Evolutionary conservation across 768 basidiomycete species (phyloP).

Genomic region (Leccinum broughii): DNA sequence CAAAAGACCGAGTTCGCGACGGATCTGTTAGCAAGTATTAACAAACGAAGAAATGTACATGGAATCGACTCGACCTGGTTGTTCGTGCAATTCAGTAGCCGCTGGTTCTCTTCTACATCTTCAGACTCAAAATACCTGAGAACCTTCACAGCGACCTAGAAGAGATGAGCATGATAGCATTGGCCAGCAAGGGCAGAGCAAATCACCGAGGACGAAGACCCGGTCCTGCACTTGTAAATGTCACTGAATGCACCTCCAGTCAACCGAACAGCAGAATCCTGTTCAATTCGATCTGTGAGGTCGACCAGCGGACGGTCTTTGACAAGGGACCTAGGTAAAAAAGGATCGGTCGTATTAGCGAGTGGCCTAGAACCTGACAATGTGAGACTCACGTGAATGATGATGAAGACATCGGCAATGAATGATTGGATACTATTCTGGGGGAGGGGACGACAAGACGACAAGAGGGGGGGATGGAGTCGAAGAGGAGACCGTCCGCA

Average conservation of each 20-base stretch:
- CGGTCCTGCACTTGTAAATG: conserved; percentile 7
- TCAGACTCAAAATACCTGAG: background rate
- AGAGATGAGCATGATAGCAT: background rate
- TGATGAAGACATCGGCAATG: too few species aligned
- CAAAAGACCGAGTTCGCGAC: conserved; percentile 1
- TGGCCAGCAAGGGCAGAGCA: background rate
- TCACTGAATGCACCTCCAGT: conserved; percentile 3
- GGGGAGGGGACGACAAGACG: too few species aligned
- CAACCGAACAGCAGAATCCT: background rate
- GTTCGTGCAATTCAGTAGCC: background rate
- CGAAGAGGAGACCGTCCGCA: too few species aligned
- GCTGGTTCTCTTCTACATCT: background rate
- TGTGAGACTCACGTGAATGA: too few species aligned
- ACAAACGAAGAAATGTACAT: background rate
- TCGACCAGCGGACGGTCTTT: background rate
- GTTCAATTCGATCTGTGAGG: conserved; percentile 3
- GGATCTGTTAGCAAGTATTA: background rate
- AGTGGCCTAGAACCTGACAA: too few species aligned
- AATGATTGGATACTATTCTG: too few species aligned
- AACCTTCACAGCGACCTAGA: conserved; percentile 1
- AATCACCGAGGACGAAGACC: background rate
- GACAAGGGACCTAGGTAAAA: too few species aligned
- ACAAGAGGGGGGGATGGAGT: too few species aligned
- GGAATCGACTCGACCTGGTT: background rate
- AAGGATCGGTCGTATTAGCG: background rate